phyloP scores from a whole-genome alignment of 208 protist species.

The Histomonas meleagridis region DNA sequence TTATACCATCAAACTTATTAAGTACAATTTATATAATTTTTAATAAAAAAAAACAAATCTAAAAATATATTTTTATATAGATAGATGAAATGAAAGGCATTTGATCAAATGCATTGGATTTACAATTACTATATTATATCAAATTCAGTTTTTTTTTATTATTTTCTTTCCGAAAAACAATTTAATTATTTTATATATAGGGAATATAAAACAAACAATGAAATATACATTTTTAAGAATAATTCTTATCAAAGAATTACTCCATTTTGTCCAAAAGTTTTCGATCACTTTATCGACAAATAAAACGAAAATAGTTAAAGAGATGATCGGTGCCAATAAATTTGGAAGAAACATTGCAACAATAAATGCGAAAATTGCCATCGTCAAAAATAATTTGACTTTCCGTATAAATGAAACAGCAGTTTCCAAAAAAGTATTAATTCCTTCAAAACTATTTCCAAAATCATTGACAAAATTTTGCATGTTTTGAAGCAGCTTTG shows the following conservation, averaged over 20 bases:
- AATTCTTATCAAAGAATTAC: not conserved
- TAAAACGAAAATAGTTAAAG: not conserved
- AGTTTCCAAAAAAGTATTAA: not conserved
- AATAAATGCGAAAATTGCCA: not conserved
- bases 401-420: not conserved
- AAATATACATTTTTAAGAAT: not conserved
- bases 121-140: too few species aligned
- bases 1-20: too few species aligned
- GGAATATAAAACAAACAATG: not conserved
- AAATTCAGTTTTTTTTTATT: too few species aligned
- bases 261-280: not conserved
- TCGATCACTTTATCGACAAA: not conserved
- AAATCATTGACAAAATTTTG: not conserved
- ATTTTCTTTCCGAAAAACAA: too few species aligned
- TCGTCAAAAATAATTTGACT: not conserved
- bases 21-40: too few species aligned
- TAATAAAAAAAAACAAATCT: too few species aligned
- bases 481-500: not conserved
- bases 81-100: too few species aligned
- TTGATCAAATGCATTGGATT: too few species aligned
- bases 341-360: not conserved
- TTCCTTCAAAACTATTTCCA: not conserved
- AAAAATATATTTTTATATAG: too few species aligned
- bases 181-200: not conserved
- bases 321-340: not conserved